A percentile compares a stretch with the other conserved stretches of the same genome.
phyloP scores from a whole-genome alignment of 257 asterid genomes.

The Galeopsis tetrahit region DNA sequence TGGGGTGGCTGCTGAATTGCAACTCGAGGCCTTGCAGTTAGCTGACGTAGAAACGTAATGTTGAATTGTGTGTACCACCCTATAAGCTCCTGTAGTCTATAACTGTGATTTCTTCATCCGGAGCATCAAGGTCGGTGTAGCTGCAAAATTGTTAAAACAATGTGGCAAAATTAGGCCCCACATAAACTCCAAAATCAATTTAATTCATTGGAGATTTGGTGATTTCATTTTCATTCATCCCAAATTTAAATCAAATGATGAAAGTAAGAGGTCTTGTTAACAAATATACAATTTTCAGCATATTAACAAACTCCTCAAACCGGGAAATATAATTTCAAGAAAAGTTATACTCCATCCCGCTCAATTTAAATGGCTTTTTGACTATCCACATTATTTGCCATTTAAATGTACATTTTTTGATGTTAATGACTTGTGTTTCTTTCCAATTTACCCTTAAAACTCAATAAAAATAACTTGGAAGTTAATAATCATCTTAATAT shows the following conservation, averaged over 20 bases:
- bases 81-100: slow-evolving; percentile 95
- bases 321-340: too few relatives aligned
- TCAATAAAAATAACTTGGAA: too few relatives aligned
- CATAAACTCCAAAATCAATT: neutral
- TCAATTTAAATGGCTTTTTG: too few relatives aligned
- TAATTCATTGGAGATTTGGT: neutral
- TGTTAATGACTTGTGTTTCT: too few relatives aligned
- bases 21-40: neutral
- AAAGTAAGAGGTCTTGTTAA: neutral
- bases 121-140: slow-evolving; percentile 98
- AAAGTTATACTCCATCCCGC: too few relatives aligned
- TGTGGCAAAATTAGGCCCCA: neutral
- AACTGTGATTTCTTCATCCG: slow-evolving; percentile 98
- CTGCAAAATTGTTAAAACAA: slow-evolving; percentile 49
- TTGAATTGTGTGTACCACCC: slow-evolving; percentile 21
- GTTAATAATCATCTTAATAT: too few relatives aligned
- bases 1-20: too few relatives aligned
- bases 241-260: neutral
- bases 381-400: too few relatives aligned
- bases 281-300: neutral
- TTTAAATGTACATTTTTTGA: too few relatives aligned
- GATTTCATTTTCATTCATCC: slow-evolving; percentile 11
- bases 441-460: too few relatives aligned
- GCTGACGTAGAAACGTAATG: neutral
- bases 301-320: neutral